Percentiles rank a stretch among this genome's conserved stretches.
Evolutionary conservation across 2,329 filamentous ascomycete species (phyloP).

Genomic region (Verticillium alfalfae): DNA sequence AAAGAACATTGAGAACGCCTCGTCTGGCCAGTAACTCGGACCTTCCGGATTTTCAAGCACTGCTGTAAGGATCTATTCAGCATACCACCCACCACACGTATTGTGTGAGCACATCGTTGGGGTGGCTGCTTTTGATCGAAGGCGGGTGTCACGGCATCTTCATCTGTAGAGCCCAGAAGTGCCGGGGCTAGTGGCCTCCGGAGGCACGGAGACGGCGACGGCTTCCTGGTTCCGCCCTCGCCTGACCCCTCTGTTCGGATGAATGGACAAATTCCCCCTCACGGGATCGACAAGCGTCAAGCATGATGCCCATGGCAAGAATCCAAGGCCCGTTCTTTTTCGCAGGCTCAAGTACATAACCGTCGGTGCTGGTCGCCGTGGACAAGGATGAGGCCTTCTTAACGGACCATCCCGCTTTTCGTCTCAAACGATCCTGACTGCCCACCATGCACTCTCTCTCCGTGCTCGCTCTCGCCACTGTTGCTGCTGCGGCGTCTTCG

Average conservation of each 20-base stretch:
- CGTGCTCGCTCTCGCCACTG: slow-evolving; percentile 5
- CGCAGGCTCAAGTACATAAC: not conserved
- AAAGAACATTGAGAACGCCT: not conserved
- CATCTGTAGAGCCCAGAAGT: not conserved
- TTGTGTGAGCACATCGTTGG: too few species aligned
- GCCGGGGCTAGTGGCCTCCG: slow-evolving; percentile 1
- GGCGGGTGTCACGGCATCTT: not conserved
- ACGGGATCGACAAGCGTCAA: not conserved
- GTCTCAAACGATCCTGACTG: not conserved
- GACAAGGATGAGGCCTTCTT: not conserved
- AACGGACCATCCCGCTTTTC: not conserved
- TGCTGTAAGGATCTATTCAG: too few species aligned
- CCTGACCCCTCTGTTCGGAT: slow-evolving; percentile 1
- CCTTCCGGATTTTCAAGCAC: not conserved
- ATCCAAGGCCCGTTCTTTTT: not conserved
- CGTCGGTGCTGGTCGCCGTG: not conserved
- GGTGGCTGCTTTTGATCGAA: not conserved
- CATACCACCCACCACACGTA: too few species aligned
- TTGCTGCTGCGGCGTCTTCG: slow-evolving; percentile 8
- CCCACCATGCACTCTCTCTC: not conserved
- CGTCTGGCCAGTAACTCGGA: not conserved
- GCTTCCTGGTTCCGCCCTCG: slow-evolving; percentile 1
- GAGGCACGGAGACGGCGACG: not conserved
- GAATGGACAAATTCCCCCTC: not conserved
- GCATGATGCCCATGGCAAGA: not conserved